A percentile compares a stretch with the other conserved stretches of the same genome.
phyloP scores from a whole-genome alignment of 495 filamentous ascomycete species.

The Apiosordaria backusii region DNA sequence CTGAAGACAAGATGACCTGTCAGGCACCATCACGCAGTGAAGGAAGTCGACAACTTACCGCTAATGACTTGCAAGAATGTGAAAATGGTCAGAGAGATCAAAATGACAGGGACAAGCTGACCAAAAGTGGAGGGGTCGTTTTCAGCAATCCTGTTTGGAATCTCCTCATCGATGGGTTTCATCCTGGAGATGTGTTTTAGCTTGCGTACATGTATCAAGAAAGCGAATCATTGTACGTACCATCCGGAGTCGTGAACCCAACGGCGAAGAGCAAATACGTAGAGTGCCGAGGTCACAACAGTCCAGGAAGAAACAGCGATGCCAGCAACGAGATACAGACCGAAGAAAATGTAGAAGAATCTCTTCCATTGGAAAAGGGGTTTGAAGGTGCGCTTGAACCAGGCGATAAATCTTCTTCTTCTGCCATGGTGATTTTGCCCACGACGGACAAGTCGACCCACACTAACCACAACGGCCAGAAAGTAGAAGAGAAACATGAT shows the following conservation, averaged over 20 bases:
- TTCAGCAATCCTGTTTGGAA: constrained; percentile 29
- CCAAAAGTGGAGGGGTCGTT: constrained; percentile 39
- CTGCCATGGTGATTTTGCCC: constrained; percentile 21
- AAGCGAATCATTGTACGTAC: constrained; percentile 11
- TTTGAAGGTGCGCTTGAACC: constrained; percentile 1
- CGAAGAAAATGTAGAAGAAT: constrained; percentile 23
- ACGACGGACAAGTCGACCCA: constrained; percentile 23
- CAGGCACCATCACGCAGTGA: not conserved
- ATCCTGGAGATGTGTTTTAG: not conserved
- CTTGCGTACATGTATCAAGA: not conserved
- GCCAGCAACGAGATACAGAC: constrained; percentile 26
- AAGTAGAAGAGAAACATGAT: constrained; percentile 31
- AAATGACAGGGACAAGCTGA: constrained; percentile 38
- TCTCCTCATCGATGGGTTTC: constrained; percentile 15
- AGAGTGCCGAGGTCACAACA: constrained; percentile 19
- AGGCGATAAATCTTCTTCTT: constrained; percentile 8
- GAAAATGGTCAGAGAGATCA: constrained; percentile 35
- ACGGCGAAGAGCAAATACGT: constrained; percentile 28
- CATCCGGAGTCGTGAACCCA: constrained; percentile 34
- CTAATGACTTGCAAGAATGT: constrained; percentile 36
- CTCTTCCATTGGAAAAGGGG: constrained; percentile 16
- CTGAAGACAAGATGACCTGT: not conserved
- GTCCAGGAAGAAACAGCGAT: constrained; percentile 23
- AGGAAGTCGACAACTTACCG: constrained; percentile 20
- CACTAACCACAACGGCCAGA: constrained; percentile 25